Percentiles rank a stretch among this genome's conserved stretches.
Evolutionary conservation across 768 basidiomycete genomes (phyloP).

Genomic region (Tulasnella sp.): DNA sequence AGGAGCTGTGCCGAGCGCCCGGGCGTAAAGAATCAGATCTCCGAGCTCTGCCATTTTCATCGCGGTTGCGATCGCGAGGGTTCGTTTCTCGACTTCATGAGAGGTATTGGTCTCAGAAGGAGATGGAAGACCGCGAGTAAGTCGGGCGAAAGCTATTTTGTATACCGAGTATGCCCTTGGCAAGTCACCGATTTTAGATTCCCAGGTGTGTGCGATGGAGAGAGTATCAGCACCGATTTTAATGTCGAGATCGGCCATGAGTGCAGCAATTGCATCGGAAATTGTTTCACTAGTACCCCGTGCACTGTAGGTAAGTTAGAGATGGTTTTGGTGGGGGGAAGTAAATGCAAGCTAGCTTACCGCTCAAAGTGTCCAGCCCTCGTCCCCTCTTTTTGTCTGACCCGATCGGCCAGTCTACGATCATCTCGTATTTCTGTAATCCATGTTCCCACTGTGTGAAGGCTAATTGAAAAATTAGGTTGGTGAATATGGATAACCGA

Average conservation of each 20-base stretch:
- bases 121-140: not conserved
- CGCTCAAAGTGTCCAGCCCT: slow-evolving; percentile 5
- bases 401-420: slow-evolving; percentile 22
- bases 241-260: slow-evolving; percentile 9
- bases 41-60: slow-evolving; percentile 31
- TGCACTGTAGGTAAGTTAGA: slow-evolving; percentile 2
- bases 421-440: slow-evolving; percentile 24
- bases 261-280: not conserved
- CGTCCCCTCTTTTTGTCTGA: slow-evolving; percentile 20
- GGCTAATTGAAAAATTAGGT: not conserved
- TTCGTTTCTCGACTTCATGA: not conserved
- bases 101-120: not conserved
- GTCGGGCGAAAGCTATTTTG: not conserved
- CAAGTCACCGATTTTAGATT: not conserved
- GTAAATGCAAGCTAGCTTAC: not conserved
- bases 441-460: slow-evolving; percentile 26
- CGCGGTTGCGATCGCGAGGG: slow-evolving; percentile 25
- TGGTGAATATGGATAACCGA: not conserved
- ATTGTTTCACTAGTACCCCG: not conserved
- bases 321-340: not conserved
- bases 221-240: slow-evolving; percentile 24
- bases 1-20: not conserved
- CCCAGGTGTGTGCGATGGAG: slow-evolving; percentile 23
- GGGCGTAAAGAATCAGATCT: not conserved
- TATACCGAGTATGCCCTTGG: slow-evolving; percentile 17